Evolutionary conservation across 495 filamentous ascomycete genomes (phyloP).

Genomic region (Hypoxylon fuscum): DNA sequence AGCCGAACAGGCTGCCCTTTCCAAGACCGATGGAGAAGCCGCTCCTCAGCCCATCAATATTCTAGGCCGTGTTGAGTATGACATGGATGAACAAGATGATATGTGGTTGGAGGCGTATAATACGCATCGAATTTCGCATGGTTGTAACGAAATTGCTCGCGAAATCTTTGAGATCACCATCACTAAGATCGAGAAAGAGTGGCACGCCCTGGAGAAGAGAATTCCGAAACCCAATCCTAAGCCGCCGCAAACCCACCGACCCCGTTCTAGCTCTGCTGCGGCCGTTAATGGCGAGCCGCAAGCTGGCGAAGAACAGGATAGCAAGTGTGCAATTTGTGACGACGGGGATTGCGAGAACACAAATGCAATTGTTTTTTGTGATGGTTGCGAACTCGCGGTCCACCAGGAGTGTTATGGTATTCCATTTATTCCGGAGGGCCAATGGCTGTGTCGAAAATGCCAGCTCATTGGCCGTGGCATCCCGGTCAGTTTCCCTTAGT

Average conservation of each 20-base stretch:
- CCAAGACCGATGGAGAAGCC: slow-evolving; percentile 69
- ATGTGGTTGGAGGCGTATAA: slow-evolving; percentile 93
- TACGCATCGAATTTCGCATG: slow-evolving; percentile 71
- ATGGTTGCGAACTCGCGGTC: slow-evolving; percentile 96
- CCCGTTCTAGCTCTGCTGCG: slow-evolving; percentile 88
- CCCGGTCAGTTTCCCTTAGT: slow-evolving; percentile 66
- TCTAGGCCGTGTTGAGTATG: slow-evolving; percentile 91
- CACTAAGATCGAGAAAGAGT: slow-evolving; percentile 98
- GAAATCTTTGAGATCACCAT: slow-evolving; percentile 97
- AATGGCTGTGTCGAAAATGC: slow-evolving; percentile 98
- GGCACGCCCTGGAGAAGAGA: slow-evolving; percentile 93
- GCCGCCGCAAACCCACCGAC: slow-evolving; percentile 89
- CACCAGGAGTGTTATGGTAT: slow-evolving; percentile 99
- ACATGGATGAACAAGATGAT: slow-evolving; percentile 99
- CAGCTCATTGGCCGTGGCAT: slow-evolving; percentile 91
- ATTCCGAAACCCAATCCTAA: slow-evolving; percentile 97
- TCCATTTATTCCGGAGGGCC: slow-evolving; percentile 97
- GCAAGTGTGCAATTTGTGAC: slow-evolving; percentile 96
- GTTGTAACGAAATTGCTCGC: slow-evolving; percentile 83
- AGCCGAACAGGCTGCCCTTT: slow-evolving; percentile 68
- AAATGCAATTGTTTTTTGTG: slow-evolving; percentile 99
- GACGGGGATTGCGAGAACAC: slow-evolving; percentile 99
- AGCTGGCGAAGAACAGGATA: slow-evolving; percentile 93
- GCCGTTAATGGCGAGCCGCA: slow-evolving; percentile 90
- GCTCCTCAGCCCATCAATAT: slow-evolving; percentile 45